These are phyloP conservation scores for Solanum hybrid DNA, from an alignment of 305 asterid species.

Conservation along the genomic window DNA sequence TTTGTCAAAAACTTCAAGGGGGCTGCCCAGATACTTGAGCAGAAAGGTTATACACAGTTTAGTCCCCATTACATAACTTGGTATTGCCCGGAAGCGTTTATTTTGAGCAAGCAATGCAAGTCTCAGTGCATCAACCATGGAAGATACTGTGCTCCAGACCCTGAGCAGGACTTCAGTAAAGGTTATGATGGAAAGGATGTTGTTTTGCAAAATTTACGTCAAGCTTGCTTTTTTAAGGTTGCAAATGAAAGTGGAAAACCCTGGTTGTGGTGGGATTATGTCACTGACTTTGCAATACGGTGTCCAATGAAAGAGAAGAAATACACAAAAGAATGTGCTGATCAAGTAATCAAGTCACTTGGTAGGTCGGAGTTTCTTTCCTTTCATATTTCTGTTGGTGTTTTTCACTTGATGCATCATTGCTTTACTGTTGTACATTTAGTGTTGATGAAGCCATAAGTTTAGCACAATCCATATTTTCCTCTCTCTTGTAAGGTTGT, in stretches of 20 bases:
- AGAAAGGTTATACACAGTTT: constrained; percentile 84
- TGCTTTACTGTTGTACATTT: not conserved
- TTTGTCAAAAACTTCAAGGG: constrained; percentile 79
- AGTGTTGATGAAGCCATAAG: not conserved
- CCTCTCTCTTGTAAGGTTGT: not conserved
- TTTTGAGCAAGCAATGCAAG: constrained; percentile 79
- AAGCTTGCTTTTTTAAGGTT: constrained; percentile 85
- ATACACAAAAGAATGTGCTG: constrained; percentile 84
- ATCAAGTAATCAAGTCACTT: constrained; percentile 72
- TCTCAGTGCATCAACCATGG: constrained; percentile 97
- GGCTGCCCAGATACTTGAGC: constrained; percentile 96
- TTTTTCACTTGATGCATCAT: not conserved
- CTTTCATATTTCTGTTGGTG: not conserved
- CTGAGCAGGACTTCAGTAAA: constrained; percentile 86
- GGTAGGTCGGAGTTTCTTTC: constrained; percentile 38
- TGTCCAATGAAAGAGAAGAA: constrained; percentile 94
- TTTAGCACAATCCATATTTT: not conserved
- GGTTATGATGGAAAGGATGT: constrained; percentile 98
- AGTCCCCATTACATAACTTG: constrained; percentile 92
- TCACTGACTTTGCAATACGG: constrained; percentile 77
- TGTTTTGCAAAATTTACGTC: constrained; percentile 80
- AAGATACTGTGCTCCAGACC: constrained; percentile 97
- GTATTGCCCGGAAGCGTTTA: constrained; percentile 90
- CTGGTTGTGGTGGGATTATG: constrained; percentile 99
- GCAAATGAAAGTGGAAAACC: constrained; percentile 89